Evolutionary conservation across 768 basidiomycete genomes (phyloP).

Genomic region (Aureoboletus auriporus): DNA sequence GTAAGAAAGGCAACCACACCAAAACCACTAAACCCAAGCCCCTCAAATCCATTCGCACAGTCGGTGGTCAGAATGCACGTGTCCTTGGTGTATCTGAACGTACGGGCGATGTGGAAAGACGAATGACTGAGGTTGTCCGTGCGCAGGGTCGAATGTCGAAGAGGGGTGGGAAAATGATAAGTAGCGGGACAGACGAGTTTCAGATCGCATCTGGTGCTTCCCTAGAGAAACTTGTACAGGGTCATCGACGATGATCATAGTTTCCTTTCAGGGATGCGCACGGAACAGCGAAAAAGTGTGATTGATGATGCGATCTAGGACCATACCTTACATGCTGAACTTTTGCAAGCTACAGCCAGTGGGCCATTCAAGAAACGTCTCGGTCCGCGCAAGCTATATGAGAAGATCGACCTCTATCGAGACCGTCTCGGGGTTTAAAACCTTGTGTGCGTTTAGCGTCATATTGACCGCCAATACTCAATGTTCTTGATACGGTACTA

Average conservation of each 20-base stretch:
- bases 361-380: too few species aligned
- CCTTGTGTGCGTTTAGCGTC: too few species aligned
- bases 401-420: too few species aligned
- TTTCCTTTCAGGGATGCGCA: too few species aligned
- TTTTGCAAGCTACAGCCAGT: too few species aligned
- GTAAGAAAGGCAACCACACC: slow-evolving; percentile 13
- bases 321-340: too few species aligned
- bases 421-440: too few species aligned
- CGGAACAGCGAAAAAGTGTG: too few species aligned
- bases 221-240: slow-evolving; percentile 55
- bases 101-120: slow-evolving; percentile 59
- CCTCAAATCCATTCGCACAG: slow-evolving; percentile 2
- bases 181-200: slow-evolving; percentile 68
- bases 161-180: slow-evolving; percentile 72
- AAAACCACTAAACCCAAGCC: slow-evolving; percentile 3
- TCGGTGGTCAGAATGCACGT: slow-evolving; percentile 19
- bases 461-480: too few species aligned
- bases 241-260: slow-evolving; percentile 3
- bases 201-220: slow-evolving; percentile 65
- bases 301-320: too few species aligned
- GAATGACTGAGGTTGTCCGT: slow-evolving; percentile 86
- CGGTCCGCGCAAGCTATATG: too few species aligned
- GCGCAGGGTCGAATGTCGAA: slow-evolving; percentile 78
- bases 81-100: slow-evolving; percentile 36
- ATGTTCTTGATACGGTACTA: too few species aligned